phyloP scores from a whole-genome alignment of 1,284 basidiomycete species.

The Schizophyllum amplum region DNA sequence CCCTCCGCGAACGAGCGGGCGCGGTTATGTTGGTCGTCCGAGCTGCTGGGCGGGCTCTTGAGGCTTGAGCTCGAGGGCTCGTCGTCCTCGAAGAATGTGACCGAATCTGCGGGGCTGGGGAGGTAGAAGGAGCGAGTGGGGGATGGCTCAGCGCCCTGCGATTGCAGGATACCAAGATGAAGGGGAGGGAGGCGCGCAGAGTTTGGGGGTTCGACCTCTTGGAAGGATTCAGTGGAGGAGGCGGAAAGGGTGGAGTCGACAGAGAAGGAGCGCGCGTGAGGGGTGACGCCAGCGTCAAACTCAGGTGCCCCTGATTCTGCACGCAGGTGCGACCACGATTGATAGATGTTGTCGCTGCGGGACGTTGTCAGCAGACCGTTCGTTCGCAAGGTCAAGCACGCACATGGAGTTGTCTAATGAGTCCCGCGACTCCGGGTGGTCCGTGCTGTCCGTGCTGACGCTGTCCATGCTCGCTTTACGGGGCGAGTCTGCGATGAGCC shows the following conservation, averaged over 20 bases:
- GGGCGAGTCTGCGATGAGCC: slow-evolving; percentile 53
- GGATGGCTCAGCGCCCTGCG: slow-evolving; percentile 31
- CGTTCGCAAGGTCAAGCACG: slow-evolving; percentile 14
- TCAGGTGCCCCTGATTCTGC: slow-evolving; percentile 22
- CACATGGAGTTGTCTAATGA: slow-evolving; percentile 36
- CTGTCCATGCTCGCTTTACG: slow-evolving; percentile 22
- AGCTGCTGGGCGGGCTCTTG: slow-evolving; percentile 12
- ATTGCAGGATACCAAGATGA: slow-evolving; percentile 37
- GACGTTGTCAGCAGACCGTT: slow-evolving; percentile 8
- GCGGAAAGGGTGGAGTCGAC: slow-evolving; percentile 50
- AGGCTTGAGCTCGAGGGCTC: slow-evolving; percentile 19
- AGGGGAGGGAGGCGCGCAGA: slow-evolving; percentile 38
- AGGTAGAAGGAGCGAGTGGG: slow-evolving; percentile 49
- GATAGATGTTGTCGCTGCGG: slow-evolving; percentile 31
- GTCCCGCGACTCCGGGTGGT: slow-evolving; percentile 28
- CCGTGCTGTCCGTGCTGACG: slow-evolving; percentile 12
- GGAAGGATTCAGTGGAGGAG: slow-evolving; percentile 36
- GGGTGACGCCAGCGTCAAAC: slow-evolving; percentile 28
- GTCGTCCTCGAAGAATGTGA: slow-evolving; percentile 31
- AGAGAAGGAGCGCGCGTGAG: slow-evolving; percentile 57
- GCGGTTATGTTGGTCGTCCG: slow-evolving; percentile 13
- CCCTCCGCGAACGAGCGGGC: slow-evolving; percentile 11
- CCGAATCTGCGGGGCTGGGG: slow-evolving; percentile 51
- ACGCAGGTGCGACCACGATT: slow-evolving; percentile 35
- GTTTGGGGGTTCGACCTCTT: slow-evolving; percentile 18